phyloP scores from a whole-genome alignment of 1,139 yeast species.

The Chernovozyma aurita region DNA sequence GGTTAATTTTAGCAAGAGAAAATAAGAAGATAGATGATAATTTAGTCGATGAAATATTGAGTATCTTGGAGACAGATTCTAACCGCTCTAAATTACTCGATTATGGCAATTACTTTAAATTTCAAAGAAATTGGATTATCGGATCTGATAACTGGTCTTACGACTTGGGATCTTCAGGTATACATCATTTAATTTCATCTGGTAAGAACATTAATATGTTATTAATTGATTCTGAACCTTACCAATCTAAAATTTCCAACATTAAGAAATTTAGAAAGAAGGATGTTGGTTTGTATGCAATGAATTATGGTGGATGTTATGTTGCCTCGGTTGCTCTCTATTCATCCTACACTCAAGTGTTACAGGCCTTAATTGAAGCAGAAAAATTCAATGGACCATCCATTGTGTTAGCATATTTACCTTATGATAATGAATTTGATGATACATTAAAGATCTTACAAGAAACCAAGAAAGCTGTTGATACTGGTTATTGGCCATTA shows the following conservation, averaged over 20 bases:
- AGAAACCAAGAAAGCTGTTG: constrained; percentile 88
- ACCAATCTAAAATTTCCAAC: constrained; percentile 31
- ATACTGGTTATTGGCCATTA: constrained; percentile 93
- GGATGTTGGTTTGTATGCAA: constrained; percentile 91
- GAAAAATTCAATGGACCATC: constrained; percentile 87
- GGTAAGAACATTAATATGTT: constrained; percentile 79
- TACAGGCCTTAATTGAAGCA: constrained; percentile 88
- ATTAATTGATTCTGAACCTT: constrained; percentile 90
- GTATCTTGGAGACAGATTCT: constrained; percentile 35
- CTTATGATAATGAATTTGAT: constrained; percentile 63
- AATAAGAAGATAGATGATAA: constrained; percentile 21
- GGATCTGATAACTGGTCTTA: constrained; percentile 97
- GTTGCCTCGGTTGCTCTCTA: constrained; percentile 95
- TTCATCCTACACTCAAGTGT: constrained; percentile 87
- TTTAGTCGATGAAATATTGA: constrained; percentile 30
- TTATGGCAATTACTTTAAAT: constrained; percentile 39
- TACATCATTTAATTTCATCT: constrained; percentile 76
- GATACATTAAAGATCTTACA: constrained; percentile 71
- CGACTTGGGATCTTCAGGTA: constrained; percentile 89
- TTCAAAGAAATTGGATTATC: constrained; percentile 70
- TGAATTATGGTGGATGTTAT: constrained; percentile 87
- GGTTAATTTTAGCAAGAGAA: constrained; percentile 51
- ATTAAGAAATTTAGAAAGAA: constrained; percentile 61
- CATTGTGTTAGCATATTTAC: constrained; percentile 83
- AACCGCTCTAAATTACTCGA: constrained; percentile 42